phyloP scores from a whole-genome alignment of 1,139 yeast genomes.

The Pichia sp. region DNA sequence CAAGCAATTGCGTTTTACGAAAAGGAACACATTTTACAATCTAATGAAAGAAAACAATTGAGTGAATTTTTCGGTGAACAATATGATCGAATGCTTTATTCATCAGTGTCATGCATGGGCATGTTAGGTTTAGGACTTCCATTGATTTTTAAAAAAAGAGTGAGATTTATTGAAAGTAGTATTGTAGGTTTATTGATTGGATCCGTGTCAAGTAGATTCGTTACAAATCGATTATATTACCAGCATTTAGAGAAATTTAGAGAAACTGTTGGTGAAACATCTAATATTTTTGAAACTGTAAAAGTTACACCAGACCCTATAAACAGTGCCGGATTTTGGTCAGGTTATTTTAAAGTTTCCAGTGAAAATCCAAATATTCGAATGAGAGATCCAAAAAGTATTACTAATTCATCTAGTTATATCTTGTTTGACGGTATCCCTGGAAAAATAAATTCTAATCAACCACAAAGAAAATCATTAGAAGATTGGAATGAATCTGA shows the following conservation, averaged over 20 bases:
- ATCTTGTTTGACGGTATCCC: conserved; percentile 6
- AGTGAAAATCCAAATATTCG: conserved; percentile 19
- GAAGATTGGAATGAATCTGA: background rate
- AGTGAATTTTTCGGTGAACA: conserved; percentile 21
- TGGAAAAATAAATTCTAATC: conserved; percentile 6
- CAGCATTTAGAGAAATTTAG: conserved; percentile 10
- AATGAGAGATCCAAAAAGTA: conserved; percentile 23
- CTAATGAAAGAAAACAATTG: conserved; percentile 21
- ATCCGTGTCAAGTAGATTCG: conserved; percentile 16
- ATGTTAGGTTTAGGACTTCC: conserved; percentile 21
- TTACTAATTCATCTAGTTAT: conserved; percentile 7
- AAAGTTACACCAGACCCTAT: conserved; percentile 23
- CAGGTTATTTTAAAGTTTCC: conserved; percentile 23
- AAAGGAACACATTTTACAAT: conserved; percentile 9
- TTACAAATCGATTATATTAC: conserved; percentile 16
- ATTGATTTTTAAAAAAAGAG: conserved; percentile 14
- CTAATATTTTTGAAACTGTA: conserved; percentile 14
- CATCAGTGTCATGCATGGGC: conserved; percentile 24
- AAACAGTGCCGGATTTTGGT: conserved; percentile 24
- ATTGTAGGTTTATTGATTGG: conserved; percentile 22
- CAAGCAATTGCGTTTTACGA: too few species aligned
- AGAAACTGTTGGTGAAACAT: conserved; percentile 17
- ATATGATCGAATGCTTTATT: conserved; percentile 15
- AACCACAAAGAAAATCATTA: background rate
- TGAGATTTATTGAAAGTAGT: conserved; percentile 14